Percentiles rank a stretch among this genome's conserved stretches.
Conservation (phyloP, 306 rosid species). For the Lupinus albus region DNA sequence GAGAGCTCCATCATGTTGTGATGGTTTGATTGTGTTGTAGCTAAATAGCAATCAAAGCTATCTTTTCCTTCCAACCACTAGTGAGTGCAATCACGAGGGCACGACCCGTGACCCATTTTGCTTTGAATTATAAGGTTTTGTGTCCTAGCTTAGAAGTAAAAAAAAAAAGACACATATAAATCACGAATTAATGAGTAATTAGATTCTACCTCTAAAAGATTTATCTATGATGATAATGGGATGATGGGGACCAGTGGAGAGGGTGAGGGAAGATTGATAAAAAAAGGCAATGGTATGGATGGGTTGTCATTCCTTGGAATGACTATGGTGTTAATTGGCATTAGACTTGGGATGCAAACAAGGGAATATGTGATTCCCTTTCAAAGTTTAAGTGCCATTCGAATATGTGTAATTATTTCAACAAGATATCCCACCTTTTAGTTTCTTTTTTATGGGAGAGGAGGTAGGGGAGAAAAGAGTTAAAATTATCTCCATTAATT, state of each 20-base stretch:
- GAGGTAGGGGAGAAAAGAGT: constrained; percentile 3
- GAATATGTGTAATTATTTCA: constrained; percentile 46
- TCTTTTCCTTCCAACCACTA: constrained; percentile 51
- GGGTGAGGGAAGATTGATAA: constrained; percentile 41
- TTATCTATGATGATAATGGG: constrained; percentile 40
- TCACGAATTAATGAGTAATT: constrained; percentile 6
- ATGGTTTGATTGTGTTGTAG: constrained; percentile 36
- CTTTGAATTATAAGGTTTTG: constrained; percentile 40
- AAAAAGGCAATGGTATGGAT: constrained; percentile 44
- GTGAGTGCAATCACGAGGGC: constrained; percentile 43
- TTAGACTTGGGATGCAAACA: constrained; percentile 55
- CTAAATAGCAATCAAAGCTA: constrained; percentile 31
- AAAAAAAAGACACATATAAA: constrained; percentile 18
- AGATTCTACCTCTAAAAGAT: constrained; percentile 9
- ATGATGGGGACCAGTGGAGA: constrained; percentile 51
- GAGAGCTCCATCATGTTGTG: constrained; percentile 11
- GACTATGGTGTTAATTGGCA: constrained; percentile 48
- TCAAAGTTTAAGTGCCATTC: constrained; percentile 54
- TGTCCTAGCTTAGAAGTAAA: constrained; percentile 57
- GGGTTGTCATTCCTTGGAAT: constrained; percentile 34
- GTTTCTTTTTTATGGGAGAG: constrained; percentile 25
- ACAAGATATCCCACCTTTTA: constrained; percentile 24
- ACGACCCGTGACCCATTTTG: constrained; percentile 42
- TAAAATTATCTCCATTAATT: no score
- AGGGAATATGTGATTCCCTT: constrained; percentile 53